These are phyloP conservation scores for Chlamydomonas asymmetrica DNA, from an alignment of 139 green algal species.

Conservation along the genomic window DNA sequence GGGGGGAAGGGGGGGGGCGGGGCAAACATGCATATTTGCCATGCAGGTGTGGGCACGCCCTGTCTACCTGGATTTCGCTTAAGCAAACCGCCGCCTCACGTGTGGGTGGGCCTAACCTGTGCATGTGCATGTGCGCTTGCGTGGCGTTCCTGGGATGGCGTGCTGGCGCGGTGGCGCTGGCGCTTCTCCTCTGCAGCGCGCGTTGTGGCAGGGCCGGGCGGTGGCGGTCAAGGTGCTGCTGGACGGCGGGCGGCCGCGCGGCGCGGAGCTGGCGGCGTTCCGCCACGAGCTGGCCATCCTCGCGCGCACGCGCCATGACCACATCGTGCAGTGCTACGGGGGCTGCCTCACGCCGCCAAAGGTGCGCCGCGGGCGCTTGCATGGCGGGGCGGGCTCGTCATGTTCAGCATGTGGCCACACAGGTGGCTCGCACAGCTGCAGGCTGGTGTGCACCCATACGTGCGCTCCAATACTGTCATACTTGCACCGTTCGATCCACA, in stretches of 20 bases:
- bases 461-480: neutral
- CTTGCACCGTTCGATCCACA: neutral
- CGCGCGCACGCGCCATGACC: neutral
- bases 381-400: too few relatives aligned
- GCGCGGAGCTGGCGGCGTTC: neutral
- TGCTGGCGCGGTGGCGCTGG: too few relatives aligned
- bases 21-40: too few relatives aligned
- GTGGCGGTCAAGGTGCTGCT: conserved; percentile 17
- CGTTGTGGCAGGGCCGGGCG: conserved; percentile 1
- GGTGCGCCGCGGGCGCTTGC: neutral
- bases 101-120: too few relatives aligned
- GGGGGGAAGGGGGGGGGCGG: too few relatives aligned
- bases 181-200: neutral
- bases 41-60: too few relatives aligned
- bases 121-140: too few relatives aligned
- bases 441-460: neutral
- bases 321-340: conserved; percentile 8
- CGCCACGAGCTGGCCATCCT: conserved; percentile 24
- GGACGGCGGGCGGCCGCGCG: neutral
- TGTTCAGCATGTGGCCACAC: too few relatives aligned
- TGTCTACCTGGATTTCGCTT: too few relatives aligned
- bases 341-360: conserved; percentile 6
- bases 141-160: too few relatives aligned
- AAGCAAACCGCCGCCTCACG: too few relatives aligned
- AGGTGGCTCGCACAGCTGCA: neutral